These are phyloP conservation scores for Lathyrus oleraceus DNA, from an alignment of 306 rosid genomes.

Conservation along the genomic window DNA sequence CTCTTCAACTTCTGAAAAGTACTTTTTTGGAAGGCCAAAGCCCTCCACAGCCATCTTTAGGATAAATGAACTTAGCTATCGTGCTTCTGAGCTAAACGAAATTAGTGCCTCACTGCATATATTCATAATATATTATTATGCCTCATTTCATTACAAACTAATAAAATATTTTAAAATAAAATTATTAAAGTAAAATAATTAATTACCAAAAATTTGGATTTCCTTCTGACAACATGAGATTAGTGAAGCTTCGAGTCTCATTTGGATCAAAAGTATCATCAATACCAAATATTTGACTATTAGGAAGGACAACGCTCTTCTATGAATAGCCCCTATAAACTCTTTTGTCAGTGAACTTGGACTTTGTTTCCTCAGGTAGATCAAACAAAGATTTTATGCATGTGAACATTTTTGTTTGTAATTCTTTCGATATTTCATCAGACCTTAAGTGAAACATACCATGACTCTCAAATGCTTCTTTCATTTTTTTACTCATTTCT, in stretches of 20 bases:
- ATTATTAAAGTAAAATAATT: not conserved
- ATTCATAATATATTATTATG: not conserved
- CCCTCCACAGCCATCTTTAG: slow-evolving; percentile 49
- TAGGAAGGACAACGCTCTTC: slow-evolving; percentile 31
- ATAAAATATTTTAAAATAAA: too few relatives aligned
- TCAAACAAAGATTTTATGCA: slow-evolving; percentile 47
- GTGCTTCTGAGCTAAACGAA: slow-evolving; percentile 41
- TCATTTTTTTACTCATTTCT: slow-evolving; percentile 40
- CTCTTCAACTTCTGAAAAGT: not conserved
- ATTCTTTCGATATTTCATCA: not conserved
- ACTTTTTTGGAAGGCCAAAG: slow-evolving; percentile 42
- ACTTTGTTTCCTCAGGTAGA: slow-evolving; percentile 53
- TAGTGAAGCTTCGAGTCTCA: slow-evolving; percentile 36
- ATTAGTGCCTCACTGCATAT: slow-evolving; percentile 43
- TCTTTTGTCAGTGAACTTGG: slow-evolving; percentile 33
- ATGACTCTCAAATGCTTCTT: slow-evolving; percentile 49
- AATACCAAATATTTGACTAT: slow-evolving; percentile 49
- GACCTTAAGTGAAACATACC: slow-evolving; percentile 35
- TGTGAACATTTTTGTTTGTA: slow-evolving; percentile 34
- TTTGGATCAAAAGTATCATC: slow-evolving; percentile 26
- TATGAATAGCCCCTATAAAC: slow-evolving; percentile 41
- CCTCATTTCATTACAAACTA: too few relatives aligned
- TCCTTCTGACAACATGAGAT: slow-evolving; percentile 63
- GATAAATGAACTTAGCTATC: slow-evolving; percentile 28
- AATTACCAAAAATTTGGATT: slow-evolving; percentile 49